Evolutionary conservation across 257 asterid genomes (phyloP), one percentile per base, ranked within the genome.

Genomic region (Agastache rugosa): DNA sequence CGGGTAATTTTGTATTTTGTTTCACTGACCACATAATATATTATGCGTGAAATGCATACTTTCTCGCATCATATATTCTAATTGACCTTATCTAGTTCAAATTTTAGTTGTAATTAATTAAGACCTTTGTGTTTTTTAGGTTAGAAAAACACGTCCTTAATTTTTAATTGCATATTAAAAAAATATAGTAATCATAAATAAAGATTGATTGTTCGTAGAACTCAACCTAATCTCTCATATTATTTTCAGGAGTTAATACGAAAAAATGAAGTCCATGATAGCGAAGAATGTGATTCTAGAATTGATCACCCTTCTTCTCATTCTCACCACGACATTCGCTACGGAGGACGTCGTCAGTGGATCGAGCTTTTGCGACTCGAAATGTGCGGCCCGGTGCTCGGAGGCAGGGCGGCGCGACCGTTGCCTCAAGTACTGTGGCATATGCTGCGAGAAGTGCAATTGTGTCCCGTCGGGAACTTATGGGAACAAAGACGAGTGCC

Each of bases 391-490:
- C 1, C 79, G 89, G 16, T 82, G 89, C 78, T 84, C 85, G 5
- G 80, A 82, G 73, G 87, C 86, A 8, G 89, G 85, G 45, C 67
- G 81, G 6, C 31, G 53, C 8, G 85, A 84, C 47, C 84, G 86
- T 22, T 84, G 89, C 72, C 65, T 87, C 34, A 75, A 82, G 69
- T 87, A 82, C 11, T 86, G 87, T 8, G 87, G 83, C 11, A 82
- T 86, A 51, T 86, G 91, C 9, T 87, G 87, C 37, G 72, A 41
- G 8, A 72, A 74, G 9, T 84, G 91, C 41, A 37, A 69, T 6
- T 86, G 90, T 8, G 87, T 86, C 3, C 87, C 88, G 0, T 84
- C 88, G 0, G 88, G 87, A 9, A 87, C 91, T 19, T 79, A 53
- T 5, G 87, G 92, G 3, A 75, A 87, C 34, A 85, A 85, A 61